These are phyloP conservation scores for Penicillium sp. DNA, from an alignment of 2,329 filamentous ascomycete species.

Conservation along the genomic window DNA sequence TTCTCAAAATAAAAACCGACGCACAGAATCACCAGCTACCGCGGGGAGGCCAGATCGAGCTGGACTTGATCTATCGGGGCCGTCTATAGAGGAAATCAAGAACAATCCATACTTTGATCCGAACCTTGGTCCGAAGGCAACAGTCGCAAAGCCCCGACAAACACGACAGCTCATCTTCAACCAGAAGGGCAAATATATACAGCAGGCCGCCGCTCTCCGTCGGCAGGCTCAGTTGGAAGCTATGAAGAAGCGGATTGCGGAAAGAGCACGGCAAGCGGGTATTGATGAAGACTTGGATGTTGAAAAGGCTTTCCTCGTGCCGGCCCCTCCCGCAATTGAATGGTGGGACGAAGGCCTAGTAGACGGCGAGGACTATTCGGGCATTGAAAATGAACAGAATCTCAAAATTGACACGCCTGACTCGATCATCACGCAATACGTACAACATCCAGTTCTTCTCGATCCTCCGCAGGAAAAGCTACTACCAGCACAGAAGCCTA, in stretches of 20 bases:
- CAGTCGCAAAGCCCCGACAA: slow-evolving; percentile 54
- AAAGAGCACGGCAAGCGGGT: slow-evolving; percentile 76
- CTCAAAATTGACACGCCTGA: slow-evolving; percentile 69
- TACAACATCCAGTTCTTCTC: slow-evolving; percentile 85
- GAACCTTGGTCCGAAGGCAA: slow-evolving; percentile 52
- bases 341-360: slow-evolving; percentile 96
- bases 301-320: slow-evolving; percentile 80
- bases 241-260: slow-evolving; percentile 88
- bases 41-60: slow-evolving; percentile 49
- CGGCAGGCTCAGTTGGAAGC: slow-evolving; percentile 81
- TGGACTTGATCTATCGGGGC: slow-evolving; percentile 51
- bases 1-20: too few species aligned
- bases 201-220: slow-evolving; percentile 80
- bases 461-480: slow-evolving; percentile 86
- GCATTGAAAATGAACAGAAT: slow-evolving; percentile 55
- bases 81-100: slow-evolving; percentile 50
- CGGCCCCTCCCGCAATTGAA: slow-evolving; percentile 76
- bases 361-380: slow-evolving; percentile 63
- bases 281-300: slow-evolving; percentile 83
- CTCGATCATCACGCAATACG: too few species aligned
- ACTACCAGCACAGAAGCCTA: slow-evolving; percentile 67
- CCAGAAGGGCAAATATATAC: slow-evolving; percentile 92
- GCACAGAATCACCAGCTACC: too few species aligned
- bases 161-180: slow-evolving; percentile 79
- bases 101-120: slow-evolving; percentile 79